A percentile compares a stretch with the other conserved stretches of the same genome.
Evolutionary conservation across 2,329 filamentous ascomycete genomes (phyloP).

Genomic region (Xenoacremonium recifei): DNA sequence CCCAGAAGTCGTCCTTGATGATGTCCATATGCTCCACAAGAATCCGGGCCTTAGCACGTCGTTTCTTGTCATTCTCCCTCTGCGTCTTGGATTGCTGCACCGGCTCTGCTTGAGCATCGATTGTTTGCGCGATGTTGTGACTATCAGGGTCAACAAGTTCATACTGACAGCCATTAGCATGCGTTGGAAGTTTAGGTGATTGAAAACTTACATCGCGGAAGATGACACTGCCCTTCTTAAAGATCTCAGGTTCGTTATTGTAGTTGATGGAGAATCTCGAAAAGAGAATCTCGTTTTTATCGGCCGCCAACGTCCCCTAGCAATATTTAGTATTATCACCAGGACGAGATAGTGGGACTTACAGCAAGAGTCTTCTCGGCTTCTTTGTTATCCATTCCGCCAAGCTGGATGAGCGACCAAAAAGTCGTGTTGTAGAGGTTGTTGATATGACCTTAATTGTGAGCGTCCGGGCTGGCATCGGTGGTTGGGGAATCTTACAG

Average conservation of each 20-base stretch:
- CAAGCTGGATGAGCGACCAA: constrained; percentile 81
- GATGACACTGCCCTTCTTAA: constrained; percentile 87
- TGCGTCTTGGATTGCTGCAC: constrained; percentile 72
- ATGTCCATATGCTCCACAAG: constrained; percentile 87
- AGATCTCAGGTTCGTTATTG: constrained; percentile 92
- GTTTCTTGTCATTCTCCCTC: constrained; percentile 78
- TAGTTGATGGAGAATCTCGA: constrained; percentile 90
- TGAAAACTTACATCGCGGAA: constrained; percentile 68
- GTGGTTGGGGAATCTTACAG: constrained; percentile 55
- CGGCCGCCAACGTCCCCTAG: constrained; percentile 78
- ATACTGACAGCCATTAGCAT: constrained; percentile 50
- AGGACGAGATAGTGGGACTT: constrained; percentile 18
- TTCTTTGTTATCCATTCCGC: constrained; percentile 71
- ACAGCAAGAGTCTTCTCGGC: constrained; percentile 81
- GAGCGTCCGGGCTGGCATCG: constrained; percentile 7
- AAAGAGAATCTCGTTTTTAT: constrained; percentile 97
- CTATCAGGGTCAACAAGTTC: constrained; percentile 62
- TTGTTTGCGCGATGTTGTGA: constrained; percentile 45
- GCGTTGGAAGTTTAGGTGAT: too few relatives aligned
- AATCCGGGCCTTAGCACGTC: constrained; percentile 75
- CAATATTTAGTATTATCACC: constrained; percentile 14
- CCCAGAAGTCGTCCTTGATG: constrained; percentile 95
- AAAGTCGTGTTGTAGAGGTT: constrained; percentile 98
- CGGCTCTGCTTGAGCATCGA: constrained; percentile 51
- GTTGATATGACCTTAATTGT: constrained; percentile 79